Conservation (phyloP, 1,284 basidiomycete genomes). For the Fistulinella staudtii region DNA sequence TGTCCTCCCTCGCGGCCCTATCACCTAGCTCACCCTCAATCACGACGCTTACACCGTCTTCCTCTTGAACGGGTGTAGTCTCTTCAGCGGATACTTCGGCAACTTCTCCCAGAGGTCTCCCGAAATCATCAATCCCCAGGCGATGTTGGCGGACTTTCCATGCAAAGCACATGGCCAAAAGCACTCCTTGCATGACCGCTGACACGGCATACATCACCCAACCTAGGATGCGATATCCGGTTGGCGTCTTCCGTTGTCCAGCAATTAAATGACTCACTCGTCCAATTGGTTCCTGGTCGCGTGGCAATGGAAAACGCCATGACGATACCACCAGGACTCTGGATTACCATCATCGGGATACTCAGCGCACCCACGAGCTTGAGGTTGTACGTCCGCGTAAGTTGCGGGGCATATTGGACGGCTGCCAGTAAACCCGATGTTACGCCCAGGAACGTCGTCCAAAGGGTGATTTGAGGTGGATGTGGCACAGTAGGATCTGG, state of each 20-base stretch:
- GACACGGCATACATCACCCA: slow-evolving; percentile 87
- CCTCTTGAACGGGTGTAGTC: slow-evolving; percentile 10
- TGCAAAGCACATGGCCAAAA: slow-evolving; percentile 76
- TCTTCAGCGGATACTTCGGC: background rate
- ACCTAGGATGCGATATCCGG: slow-evolving; percentile 36
- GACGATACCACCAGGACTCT: slow-evolving; percentile 86
- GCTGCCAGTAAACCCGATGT: slow-evolving; percentile 74
- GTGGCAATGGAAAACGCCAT: slow-evolving; percentile 81
- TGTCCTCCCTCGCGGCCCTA: slow-evolving; percentile 16
- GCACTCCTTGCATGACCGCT: slow-evolving; percentile 78
- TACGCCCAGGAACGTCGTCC: slow-evolving; percentile 89
- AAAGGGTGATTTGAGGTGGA: slow-evolving; percentile 47
- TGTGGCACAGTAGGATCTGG: slow-evolving; percentile 33
- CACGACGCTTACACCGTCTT: slow-evolving; percentile 15
- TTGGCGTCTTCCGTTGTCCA: background rate
- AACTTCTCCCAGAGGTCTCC: slow-evolving; percentile 48
- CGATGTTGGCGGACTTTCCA: slow-evolving; percentile 77
- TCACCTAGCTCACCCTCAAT: slow-evolving; percentile 21
- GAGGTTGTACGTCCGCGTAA: slow-evolving; percentile 72
- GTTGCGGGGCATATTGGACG: slow-evolving; percentile 86
- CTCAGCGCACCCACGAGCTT: slow-evolving; percentile 89
- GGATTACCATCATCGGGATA: slow-evolving; percentile 92
- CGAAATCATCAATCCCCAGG: slow-evolving; percentile 92
- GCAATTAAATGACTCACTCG: slow-evolving; percentile 48
- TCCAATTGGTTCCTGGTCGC: slow-evolving; percentile 79